Evolutionary conservation across 2,329 filamentous ascomycete species (phyloP), one percentile per base, ranked within the genome.

Genomic region (Penicillium rolfsii): DNA sequence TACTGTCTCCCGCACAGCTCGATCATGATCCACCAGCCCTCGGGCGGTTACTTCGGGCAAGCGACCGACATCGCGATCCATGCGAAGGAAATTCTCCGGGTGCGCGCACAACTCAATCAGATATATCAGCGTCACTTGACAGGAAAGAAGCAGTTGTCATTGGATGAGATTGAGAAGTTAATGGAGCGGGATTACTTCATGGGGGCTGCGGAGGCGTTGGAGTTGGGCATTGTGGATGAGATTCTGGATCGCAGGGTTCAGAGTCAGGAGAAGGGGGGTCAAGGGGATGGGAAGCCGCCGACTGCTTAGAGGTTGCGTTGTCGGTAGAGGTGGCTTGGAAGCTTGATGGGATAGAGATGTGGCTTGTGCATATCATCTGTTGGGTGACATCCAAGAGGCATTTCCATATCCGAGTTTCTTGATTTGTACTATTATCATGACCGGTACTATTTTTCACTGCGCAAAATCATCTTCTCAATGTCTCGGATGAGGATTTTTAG

Each of bases 121-220:
- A 98, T 99, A 60, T 97, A 97, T 75, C 86, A 89, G 75, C 81
- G 84, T 55, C 95, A 99, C 76, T 81, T 99, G 72, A 97, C 93
- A 3, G 75, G 77, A 30, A 77, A 77, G 70, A 89, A 87, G 76
- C 83, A 87, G 54, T 88, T 92, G 75, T 88, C 83, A 36, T 72
- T 96, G 38, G 88, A 93, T 52, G 90, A 96, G 72, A 90, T 99
- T 72, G 94, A 95, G 77, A 91, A 89, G 74, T 85, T 97, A 76
- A 98, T 99, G 94, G 95, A 99, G 81, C 83, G 95, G 59, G 95
- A 99, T 76, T 95, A 95, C 73, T 98, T 97, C 70, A 85, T 99
- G 84, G 90, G 89, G 58, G 93, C 93, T 0, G 82, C 91, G 49
- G 93, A 99, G 80, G 95, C 95, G 8, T 82, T 92, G 70, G 91